Base-by-base conservation (phyloP, 495 filamentous ascomycete genomes). In the Penicillium coprophilum region DNA sequence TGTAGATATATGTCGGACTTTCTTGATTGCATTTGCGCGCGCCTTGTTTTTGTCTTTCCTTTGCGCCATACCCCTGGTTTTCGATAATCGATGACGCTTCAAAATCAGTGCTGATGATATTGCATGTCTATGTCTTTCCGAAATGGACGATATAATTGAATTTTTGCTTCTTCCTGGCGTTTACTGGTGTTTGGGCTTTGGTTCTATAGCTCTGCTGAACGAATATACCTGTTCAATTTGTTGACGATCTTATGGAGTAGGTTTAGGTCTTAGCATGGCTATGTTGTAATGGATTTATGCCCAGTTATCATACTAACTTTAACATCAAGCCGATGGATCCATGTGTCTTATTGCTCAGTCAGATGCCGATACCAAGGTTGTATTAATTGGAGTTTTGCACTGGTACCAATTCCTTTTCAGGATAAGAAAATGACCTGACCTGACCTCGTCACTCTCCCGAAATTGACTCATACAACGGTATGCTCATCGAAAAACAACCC, bases 61-160 rank as follows among this genome's bases (percentile, higher is more conserved):
- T 39, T 55, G 59, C 53, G 36, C 46, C 63, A 66, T 64, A 59
- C 68, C 61, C 64, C 53, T 56, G 50, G 43, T 45, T 56, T 53
- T 44, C 17, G 38, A 44, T 58, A 50, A 53, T 58, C 9, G 40
- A 27, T 46, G 32, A 47, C 20, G 46, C 27, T 48, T 48, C 50
- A 58, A 64, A 61, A 64, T 61, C 51, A 52, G 54, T 50, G 52
- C 39, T 36, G 41, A 55, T 62, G 41, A 56, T 20, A 40, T 30
- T 38, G 34, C 17, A 45, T 54, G 47, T 32, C n/a, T 30, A 38
- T 38, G 34, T 52, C 23, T 9, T 51, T 19, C 15, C 23, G 24
- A 17, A 39, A 44, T 44, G 53, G 44, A 39, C 15, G 48, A 30
- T 48, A 40, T 49, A 47, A 15, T 40, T 41, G 30, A 54, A 11